phyloP scores from a whole-genome alignment of 106 monocot species.

The Acorus gramineus region DNA sequence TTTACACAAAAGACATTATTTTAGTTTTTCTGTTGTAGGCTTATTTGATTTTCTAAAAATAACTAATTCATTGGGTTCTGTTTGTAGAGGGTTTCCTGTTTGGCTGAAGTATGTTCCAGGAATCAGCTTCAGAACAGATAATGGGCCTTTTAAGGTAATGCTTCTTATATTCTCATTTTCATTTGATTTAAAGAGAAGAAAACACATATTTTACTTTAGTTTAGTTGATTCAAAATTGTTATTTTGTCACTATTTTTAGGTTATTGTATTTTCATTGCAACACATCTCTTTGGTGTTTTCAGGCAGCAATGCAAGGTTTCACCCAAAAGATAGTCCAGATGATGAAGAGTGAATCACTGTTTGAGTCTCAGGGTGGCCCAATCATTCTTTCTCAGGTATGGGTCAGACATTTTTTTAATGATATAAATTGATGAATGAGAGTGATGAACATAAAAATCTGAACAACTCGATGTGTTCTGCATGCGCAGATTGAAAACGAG shows the following conservation, averaged over 20 bases:
- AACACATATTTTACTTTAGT: background rate
- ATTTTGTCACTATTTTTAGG: background rate
- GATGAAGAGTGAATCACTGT: conserved; percentile 86
- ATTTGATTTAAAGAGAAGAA: background rate
- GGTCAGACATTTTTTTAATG: too few relatives aligned
- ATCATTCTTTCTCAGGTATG: conserved; percentile 85
- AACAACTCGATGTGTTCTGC: background rate
- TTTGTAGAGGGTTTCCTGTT: conserved; percentile 82
- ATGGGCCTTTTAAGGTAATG: conserved; percentile 90
- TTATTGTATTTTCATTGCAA: background rate
- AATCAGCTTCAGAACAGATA: conserved; percentile 97
- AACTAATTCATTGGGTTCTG: background rate
- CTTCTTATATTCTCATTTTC: background rate
- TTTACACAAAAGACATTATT: background rate
- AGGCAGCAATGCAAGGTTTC: conserved; percentile 93
- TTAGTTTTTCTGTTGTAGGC: background rate
- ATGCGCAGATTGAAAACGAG: conserved; percentile 91
- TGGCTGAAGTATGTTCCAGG: conserved; percentile 99
- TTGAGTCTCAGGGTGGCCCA: conserved; percentile 88
- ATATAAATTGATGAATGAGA: too few relatives aligned
- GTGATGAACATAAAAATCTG: too few relatives aligned
- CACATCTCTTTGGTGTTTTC: conserved; percentile 9
- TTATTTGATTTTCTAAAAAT: conserved; percentile 1
- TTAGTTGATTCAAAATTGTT: background rate
- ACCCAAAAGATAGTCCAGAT: conserved; percentile 79